These are phyloP conservation scores for Rossbeevera mucosa DNA, from an alignment of 768 basidiomycete genomes.

Conservation along the genomic window DNA sequence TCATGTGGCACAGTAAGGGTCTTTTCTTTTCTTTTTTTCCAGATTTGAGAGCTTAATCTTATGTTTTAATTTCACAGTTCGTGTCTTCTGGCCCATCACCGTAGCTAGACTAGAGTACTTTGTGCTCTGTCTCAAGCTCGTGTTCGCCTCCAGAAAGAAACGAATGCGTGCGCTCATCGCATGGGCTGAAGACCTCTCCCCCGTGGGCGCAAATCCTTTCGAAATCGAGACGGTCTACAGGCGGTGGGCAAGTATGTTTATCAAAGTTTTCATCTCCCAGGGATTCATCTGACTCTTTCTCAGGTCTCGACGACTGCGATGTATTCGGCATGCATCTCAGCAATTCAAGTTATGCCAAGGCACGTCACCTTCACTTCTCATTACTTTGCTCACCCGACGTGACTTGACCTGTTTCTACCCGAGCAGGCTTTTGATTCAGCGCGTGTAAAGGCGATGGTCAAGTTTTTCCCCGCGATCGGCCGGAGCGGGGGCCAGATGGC, in stretches of 20 bases:
- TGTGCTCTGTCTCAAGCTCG: slow-evolving; percentile 31
- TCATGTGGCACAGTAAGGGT: slow-evolving; percentile 65
- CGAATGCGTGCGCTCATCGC: slow-evolving; percentile 33
- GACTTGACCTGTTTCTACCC: neutral
- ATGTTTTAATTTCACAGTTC: slow-evolving; percentile 34
- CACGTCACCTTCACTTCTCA: slow-evolving; percentile 16
- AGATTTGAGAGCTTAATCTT: neutral
- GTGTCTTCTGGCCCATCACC: slow-evolving; percentile 49
- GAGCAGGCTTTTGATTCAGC: slow-evolving; percentile 42
- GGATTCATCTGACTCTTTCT: neutral
- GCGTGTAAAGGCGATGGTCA: slow-evolving; percentile 45
- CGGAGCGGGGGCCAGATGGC: slow-evolving; percentile 58
- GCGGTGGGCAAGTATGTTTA: slow-evolving; percentile 49
- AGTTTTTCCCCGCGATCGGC: slow-evolving; percentile 54
- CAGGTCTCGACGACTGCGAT: slow-evolving; percentile 69
- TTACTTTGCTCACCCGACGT: neutral
- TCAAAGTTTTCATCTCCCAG: neutral
- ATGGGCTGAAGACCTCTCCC: slow-evolving; percentile 47
- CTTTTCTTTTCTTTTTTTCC: neutral
- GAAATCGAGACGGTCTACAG: slow-evolving; percentile 37
- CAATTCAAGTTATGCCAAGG: slow-evolving; percentile 80
- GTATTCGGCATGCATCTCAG: slow-evolving; percentile 65
- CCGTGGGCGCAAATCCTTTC: slow-evolving; percentile 57
- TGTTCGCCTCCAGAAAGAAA: slow-evolving; percentile 35
- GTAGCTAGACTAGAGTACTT: slow-evolving; percentile 30